Percentiles rank a stretch among this genome's conserved stretches.
Evolutionary conservation across 768 basidiomycete genomes (phyloP).

Genomic region (Rhodotorula babjevae): DNA sequence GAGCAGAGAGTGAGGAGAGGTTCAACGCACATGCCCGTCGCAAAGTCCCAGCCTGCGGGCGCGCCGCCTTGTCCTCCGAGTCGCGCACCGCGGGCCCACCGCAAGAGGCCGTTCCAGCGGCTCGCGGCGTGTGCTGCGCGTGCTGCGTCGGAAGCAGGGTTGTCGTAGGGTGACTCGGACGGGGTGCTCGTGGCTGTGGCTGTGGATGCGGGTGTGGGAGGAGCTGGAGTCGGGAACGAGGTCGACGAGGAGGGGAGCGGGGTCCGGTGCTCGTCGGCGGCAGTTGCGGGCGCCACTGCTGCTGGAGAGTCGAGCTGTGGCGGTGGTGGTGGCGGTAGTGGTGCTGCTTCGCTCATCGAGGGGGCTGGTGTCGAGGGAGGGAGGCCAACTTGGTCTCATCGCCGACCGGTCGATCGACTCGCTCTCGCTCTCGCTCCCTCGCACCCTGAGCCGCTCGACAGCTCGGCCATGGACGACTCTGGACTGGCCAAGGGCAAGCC

Average conservation of each 20-base stretch:
- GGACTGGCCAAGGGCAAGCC: background rate
- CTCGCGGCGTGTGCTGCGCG: background rate
- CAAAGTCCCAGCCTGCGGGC: background rate
- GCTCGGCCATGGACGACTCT: background rate
- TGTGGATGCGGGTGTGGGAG: background rate
- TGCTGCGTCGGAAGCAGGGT: background rate
- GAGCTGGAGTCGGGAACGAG: background rate
- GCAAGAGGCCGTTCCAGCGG: background rate
- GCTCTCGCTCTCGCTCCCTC: background rate
- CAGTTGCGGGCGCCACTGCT: no score
- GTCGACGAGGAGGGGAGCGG: background rate
- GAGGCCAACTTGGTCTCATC: background rate
- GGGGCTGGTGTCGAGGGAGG: no score
- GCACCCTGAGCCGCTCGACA: no score
- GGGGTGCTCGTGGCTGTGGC: background rate
- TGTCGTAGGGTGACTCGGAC: background rate
- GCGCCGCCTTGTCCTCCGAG: background rate
- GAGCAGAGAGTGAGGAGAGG: background rate
- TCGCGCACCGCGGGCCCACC: background rate
- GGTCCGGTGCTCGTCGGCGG: background rate
- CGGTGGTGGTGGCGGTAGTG: background rate
- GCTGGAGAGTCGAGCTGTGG: no score
- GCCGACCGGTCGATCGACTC: background rate
- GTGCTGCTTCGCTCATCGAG: no score
- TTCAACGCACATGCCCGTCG: background rate